Percentiles rank a stretch among this genome's conserved stretches.
phyloP scores from a whole-genome alignment of 768 basidiomycete species.

The Suillus cothurnatus region DNA sequence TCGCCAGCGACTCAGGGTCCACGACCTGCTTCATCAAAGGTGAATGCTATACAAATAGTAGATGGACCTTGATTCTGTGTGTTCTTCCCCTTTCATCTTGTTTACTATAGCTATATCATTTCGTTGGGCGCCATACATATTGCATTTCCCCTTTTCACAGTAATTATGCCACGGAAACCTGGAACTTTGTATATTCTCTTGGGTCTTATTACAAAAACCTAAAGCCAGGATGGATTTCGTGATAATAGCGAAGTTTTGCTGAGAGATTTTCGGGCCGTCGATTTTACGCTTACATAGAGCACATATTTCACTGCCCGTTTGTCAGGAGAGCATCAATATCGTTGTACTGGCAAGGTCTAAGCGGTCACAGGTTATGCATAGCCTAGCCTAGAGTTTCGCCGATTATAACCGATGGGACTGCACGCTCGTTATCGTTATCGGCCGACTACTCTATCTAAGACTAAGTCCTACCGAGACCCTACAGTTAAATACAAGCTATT shows the following conservation, averaged over 20 bases:
- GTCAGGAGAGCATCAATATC: too few species aligned
- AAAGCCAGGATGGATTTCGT: slow-evolving; percentile 3
- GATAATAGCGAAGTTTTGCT: neutral
- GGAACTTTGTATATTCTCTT: slow-evolving; percentile 8
- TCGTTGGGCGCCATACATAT: neutral
- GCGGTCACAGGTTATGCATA: too few species aligned
- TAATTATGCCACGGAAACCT: slow-evolving; percentile 8
- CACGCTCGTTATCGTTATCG: too few species aligned
- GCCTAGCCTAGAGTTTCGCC: too few species aligned
- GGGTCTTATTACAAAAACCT: neutral
- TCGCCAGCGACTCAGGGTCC: slow-evolving; percentile 1
- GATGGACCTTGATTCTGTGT: slow-evolving; percentile 1
- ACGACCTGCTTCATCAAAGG: slow-evolving; percentile 5
- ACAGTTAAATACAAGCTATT: too few species aligned
- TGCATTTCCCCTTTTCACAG: neutral
- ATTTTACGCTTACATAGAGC: too few species aligned
- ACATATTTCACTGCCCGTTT: too few species aligned
- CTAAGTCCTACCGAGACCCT: too few species aligned
- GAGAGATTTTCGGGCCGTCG: too few species aligned
- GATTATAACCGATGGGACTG: too few species aligned
- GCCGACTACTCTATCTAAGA: too few species aligned
- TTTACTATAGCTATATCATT: slow-evolving; percentile 4
- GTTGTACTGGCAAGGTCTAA: too few species aligned
- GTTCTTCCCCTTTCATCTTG: neutral
- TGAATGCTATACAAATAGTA: slow-evolving; percentile 7